These are phyloP conservation scores for Beauveria sp. DNA, from an alignment of 2,329 filamentous ascomycete species.

Conservation along the genomic window DNA sequence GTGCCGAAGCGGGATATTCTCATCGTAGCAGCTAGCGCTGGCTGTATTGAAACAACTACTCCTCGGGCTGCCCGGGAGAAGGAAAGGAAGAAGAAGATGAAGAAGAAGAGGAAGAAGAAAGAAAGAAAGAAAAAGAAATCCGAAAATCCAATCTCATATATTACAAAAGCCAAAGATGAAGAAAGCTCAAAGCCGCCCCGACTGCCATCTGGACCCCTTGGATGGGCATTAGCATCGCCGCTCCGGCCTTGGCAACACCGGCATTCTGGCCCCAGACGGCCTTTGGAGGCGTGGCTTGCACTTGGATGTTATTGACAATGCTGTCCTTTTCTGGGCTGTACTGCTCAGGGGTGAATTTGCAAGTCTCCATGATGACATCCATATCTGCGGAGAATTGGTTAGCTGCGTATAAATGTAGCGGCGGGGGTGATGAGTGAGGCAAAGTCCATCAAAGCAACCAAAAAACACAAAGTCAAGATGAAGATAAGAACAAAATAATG, in stretches of 20 bases:
- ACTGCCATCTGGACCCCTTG: background rate
- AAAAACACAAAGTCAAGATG: background rate
- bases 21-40: too few relatives aligned
- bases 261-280: slow-evolving; percentile 15
- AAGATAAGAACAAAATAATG: background rate
- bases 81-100: background rate
- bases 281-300: slow-evolving; percentile 24
- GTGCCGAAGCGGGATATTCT: too few relatives aligned
- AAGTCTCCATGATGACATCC: slow-evolving; percentile 27
- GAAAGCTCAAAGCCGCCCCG: background rate
- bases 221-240: background rate
- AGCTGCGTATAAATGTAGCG: background rate
- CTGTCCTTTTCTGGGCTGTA: slow-evolving; percentile 25
- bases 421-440: background rate
- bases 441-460: too few relatives aligned
- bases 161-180: slow-evolving; percentile 1
- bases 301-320: slow-evolving; percentile 25
- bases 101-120: background rate
- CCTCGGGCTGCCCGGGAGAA: background rate
- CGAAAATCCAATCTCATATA: background rate
- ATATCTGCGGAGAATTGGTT: slow-evolving; percentile 22
- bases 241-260: background rate
- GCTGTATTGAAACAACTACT: too few relatives aligned
- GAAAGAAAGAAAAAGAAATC: background rate
- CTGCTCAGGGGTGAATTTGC: slow-evolving; percentile 23